Conservation (phyloP, 805 yeast species). For the Suhomyces prunicola region DNA sequence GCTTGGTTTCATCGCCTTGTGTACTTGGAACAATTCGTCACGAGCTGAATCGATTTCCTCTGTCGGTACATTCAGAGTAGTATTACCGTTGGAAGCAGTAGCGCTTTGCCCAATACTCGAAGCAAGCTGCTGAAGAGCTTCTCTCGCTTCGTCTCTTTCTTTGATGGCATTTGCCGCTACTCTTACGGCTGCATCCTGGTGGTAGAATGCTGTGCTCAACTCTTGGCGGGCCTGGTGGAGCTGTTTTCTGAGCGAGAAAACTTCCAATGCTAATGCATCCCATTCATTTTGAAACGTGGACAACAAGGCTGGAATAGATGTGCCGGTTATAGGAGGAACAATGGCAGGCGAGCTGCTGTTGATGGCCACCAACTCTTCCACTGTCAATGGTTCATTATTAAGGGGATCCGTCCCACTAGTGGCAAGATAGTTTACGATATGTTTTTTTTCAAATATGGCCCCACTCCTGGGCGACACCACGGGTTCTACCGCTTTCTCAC, state of each 20-base stretch:
- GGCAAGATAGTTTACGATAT: conserved; percentile 59
- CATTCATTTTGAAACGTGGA: conserved; percentile 81
- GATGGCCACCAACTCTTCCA: conserved; percentile 54
- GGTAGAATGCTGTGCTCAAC: conserved; percentile 72
- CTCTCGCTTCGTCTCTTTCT: conserved; percentile 71
- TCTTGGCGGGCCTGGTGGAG: conserved; percentile 65
- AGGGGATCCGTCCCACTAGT: conserved; percentile 77
- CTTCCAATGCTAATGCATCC: conserved; percentile 82
- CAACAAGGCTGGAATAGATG: conserved; percentile 76
- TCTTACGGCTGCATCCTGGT: conserved; percentile 85
- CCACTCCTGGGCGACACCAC: conserved; percentile 75
- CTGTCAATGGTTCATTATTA: conserved; percentile 54
- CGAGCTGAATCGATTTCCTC: conserved; percentile 27
- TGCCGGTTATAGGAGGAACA: conserved; percentile 44
- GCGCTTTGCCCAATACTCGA: conserved; percentile 27
- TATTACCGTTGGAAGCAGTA: not conserved
- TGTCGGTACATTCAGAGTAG: conserved; percentile 13
- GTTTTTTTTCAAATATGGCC: conserved; percentile 60
- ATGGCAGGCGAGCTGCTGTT: conserved; percentile 16
- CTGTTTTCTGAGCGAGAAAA: conserved; percentile 72
- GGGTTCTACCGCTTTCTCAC: conserved; percentile 64
- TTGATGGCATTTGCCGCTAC: conserved; percentile 74
- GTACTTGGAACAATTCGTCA: conserved; percentile 31
- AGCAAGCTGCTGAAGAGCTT: conserved; percentile 59
- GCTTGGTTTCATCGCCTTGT: conserved; percentile 31